Percentiles rank a stretch among this genome's conserved stretches.
These are phyloP conservation scores for Fusarium foetens DNA, from an alignment of 2,329 filamentous ascomycete genomes.

Conservation along the genomic window DNA sequence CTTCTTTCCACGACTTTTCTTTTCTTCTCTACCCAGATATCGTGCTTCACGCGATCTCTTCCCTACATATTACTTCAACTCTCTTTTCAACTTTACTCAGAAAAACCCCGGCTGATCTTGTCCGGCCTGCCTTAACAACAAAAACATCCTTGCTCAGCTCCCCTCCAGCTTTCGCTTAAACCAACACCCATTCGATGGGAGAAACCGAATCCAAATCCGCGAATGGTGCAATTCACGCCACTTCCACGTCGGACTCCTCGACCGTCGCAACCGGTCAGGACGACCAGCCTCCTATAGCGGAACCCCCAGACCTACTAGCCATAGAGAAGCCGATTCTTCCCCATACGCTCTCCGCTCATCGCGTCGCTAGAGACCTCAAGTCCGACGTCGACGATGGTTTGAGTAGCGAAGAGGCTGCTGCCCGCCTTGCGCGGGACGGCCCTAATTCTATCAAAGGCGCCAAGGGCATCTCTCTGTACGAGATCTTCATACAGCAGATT, in stretches of 20 bases:
- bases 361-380: constrained; percentile 52
- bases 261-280: constrained; percentile 48
- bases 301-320: constrained; percentile 49
- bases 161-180: constrained; percentile 33
- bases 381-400: constrained; percentile 68
- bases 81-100: constrained; percentile 4
- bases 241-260: constrained; percentile 52
- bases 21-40: constrained; percentile 35
- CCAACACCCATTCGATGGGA: constrained; percentile 55
- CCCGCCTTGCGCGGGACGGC: constrained; percentile 73
- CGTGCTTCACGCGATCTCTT: constrained; percentile 36
- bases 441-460: constrained; percentile 77
- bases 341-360: constrained; percentile 51
- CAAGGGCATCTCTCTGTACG: constrained; percentile 77
- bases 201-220: constrained; percentile 51
- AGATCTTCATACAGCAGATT: constrained; percentile 80
- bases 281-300: constrained; percentile 55
- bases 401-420: constrained; percentile 68
- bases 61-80: constrained; percentile 1
- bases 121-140: constrained; percentile 10
- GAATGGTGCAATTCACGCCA: constrained; percentile 56
- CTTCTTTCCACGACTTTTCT: constrained; percentile 13
- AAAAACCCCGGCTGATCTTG: constrained; percentile 18
- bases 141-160: constrained; percentile 1
- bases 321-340: constrained; percentile 51